Percentiles rank a stretch among this genome's conserved stretches.
Conservation (phyloP, 176 grass and related monocot species). For the Metroxylon sagu region DNA sequence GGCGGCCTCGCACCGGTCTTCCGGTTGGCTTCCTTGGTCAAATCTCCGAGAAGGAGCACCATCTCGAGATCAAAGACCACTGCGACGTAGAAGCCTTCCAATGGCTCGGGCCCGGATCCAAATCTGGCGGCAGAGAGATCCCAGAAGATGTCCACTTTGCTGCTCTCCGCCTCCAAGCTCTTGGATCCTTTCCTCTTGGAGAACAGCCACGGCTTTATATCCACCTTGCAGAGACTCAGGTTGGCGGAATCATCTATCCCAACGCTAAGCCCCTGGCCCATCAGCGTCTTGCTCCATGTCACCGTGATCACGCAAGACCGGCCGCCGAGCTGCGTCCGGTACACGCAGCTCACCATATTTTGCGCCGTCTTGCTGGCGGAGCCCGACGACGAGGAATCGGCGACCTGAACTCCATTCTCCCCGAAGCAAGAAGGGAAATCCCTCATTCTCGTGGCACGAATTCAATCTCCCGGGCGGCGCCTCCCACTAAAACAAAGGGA, state of each 20-base stretch:
- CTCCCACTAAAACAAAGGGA: too few species aligned
- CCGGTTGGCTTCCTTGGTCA: constrained; percentile 1
- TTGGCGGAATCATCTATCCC: constrained; percentile 28
- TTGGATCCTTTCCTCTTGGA: constrained; percentile 46
- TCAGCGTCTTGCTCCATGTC: constrained; percentile 44
- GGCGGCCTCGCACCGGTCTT: neutral
- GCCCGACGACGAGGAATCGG: constrained; percentile 21
- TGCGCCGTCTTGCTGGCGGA: constrained; percentile 9
- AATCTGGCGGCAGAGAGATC: constrained; percentile 45
- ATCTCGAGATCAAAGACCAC: constrained; percentile 37
- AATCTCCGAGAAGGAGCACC: constrained; percentile 35
- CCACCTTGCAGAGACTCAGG: constrained; percentile 39
- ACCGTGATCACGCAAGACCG: constrained; percentile 30
- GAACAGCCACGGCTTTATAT: constrained; percentile 52
- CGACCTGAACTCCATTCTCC: constrained; percentile 39
- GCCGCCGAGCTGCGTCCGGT: constrained; percentile 26
- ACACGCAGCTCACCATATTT: constrained; percentile 43
- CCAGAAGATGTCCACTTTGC: constrained; percentile 36
- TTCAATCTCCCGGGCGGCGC: neutral
- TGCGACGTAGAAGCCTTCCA: constrained; percentile 41
- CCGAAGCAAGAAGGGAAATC: constrained; percentile 48
- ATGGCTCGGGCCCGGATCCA: constrained; percentile 24
- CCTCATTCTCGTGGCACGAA: constrained; percentile 24
- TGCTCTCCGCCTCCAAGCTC: constrained; percentile 24
- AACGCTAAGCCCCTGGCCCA: constrained; percentile 32